Evolutionary conservation across 169 alveolate genomes (phyloP), one percentile per base, ranked within the genome.

Genomic region (Eimeria brunetti): DNA sequence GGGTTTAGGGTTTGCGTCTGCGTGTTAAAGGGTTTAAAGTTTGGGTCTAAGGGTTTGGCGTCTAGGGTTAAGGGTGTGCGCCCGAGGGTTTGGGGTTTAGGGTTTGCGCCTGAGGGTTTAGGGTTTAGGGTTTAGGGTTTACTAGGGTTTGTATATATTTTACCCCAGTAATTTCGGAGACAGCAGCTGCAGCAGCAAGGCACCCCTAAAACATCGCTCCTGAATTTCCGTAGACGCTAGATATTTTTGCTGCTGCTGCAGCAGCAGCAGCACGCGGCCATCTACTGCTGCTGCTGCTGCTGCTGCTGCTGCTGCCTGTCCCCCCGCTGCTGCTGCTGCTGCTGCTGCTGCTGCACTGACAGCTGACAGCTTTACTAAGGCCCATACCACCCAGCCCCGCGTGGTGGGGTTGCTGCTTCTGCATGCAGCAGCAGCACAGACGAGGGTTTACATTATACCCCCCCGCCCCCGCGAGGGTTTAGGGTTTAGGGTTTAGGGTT

Each of bases 401-500:
- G 85, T 75, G 85, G 58, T 22, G n/a, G 49, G 58, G 85, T 8
- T 75, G n/a, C 24, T 18, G 85, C 41, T 67, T 1, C 78, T 67
- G 78, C 78, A 30, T 16, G 14, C 78, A 30, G n/a, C 12, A 16
- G n/a, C 12, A 58, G 20, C 69, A 58, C 20, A 16, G n/a, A 58
- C n/a, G 69, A 58, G 69, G n/a, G n/a, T n/a, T n/a, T n/a, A n/a
- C n/a, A n/a, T n/a, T n/a, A n/a, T n/a, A n/a, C n/a, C n/a, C n/a
- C n/a, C n/a, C n/a, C n/a, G n/a, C n/a, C 69, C 69, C 20, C 20
- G 69, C 78, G 11, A 67, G 78, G 78, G 78, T 67, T 67, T 67
- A 67, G 78, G 78, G 78, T 76, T 76, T 96, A 97, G 94, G 98
- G 97, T 84, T 96, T 97, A 58, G 99, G 99, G 20, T 99, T 98